A percentile compares a stretch with the other conserved stretches of the same genome.
Conservation (phyloP, 164 flowering plant genomes). For the Taxillus chinensis region DNA sequence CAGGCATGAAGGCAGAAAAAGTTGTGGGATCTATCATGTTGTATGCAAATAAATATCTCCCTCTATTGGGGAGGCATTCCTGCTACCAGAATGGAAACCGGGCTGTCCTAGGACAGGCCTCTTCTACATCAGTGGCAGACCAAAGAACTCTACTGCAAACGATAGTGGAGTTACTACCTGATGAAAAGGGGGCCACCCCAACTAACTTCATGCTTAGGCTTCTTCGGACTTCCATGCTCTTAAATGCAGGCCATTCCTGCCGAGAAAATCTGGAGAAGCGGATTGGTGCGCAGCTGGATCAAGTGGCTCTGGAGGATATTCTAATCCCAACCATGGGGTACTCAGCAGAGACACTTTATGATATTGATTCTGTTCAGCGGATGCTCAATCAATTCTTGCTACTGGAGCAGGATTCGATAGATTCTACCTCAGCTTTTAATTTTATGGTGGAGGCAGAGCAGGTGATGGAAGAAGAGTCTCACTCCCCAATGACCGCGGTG, state of each 20-base stretch:
- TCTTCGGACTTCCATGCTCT: constrained; percentile 48
- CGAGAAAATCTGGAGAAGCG: constrained; percentile 57
- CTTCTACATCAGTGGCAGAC: constrained; percentile 31
- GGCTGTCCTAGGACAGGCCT: constrained; percentile 14
- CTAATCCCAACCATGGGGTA: constrained; percentile 64
- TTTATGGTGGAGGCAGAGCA: constrained; percentile 42
- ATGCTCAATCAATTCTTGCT: constrained; percentile 60
- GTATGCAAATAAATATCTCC: constrained; percentile 48
- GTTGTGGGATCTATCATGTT: constrained; percentile 48
- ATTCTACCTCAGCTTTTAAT: constrained; percentile 17
- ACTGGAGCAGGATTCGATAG: constrained; percentile 19
- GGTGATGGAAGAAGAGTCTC: constrained; percentile 30
- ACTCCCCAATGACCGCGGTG: constrained; percentile 57
- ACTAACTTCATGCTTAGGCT: constrained; percentile 51
- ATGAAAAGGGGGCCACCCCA: constrained; percentile 41
- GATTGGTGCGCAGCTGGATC: constrained; percentile 58
- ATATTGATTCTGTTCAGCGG: constrained; percentile 65
- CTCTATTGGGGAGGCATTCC: constrained; percentile 39
- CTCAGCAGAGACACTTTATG: constrained; percentile 60
- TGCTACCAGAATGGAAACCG: constrained; percentile 19
- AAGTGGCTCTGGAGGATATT: constrained; percentile 62
- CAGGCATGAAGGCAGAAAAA: constrained; percentile 47
- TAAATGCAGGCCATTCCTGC: constrained; percentile 43
- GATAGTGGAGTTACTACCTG: constrained; percentile 50
- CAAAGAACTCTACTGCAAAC: constrained; percentile 64